Base-by-base conservation (phyloP, 495 filamentous ascomycete genomes). In the Lasiosphaeria ovina region DNA sequence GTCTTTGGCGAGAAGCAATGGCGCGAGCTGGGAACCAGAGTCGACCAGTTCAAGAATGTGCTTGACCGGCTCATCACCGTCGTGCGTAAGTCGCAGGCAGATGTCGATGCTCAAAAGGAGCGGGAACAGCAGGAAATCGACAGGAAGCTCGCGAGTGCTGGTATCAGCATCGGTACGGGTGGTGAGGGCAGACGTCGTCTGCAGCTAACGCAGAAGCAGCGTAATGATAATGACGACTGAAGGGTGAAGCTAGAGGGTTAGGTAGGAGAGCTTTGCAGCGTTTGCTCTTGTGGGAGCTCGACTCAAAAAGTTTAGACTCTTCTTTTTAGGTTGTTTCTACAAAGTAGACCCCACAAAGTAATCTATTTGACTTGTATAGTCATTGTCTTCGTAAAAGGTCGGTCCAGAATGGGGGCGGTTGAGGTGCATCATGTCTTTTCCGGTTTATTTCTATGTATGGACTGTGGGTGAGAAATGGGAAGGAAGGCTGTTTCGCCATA, bases 1-100 rank as follows among this genome's bases (percentile, higher is more conserved):
- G 93, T 96, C 33, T 98, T 99, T 67, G 91, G 91, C 59, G 90
- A 96, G 83, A 95, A 93, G 81, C 94, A 99, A 78, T 99, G 95
- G 95, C 85, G 87, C 54, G 92, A 98, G 79, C 86, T 99, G 24
- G 91, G 90, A 65, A 87, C 86, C 36, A 83, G 92, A 45, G 76
- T 99, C 67, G 92, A 97, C 75, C 89, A 89, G 68, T 98, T 92
- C 93, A 88, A 89, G 77, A 77, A 80, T 51, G 89, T 88, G 59
- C 74, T 98, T 62, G 81, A 83, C 66, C 82, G 82, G 49, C 92
- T 98, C 31, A 75, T 93, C 62, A 79, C 73, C 51, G 87, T 92
- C 17, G 82, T 99, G 36, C 86, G 85, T 69, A 77, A 79, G 62
- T 91, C 93, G 73, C 89, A 93, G 76, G 83, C 89, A 66, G 83